Evolutionary conservation across 345 rosid species (phyloP), one percentile per base, ranked within the genome.

Genomic region (Schrenkiella parvula): DNA sequence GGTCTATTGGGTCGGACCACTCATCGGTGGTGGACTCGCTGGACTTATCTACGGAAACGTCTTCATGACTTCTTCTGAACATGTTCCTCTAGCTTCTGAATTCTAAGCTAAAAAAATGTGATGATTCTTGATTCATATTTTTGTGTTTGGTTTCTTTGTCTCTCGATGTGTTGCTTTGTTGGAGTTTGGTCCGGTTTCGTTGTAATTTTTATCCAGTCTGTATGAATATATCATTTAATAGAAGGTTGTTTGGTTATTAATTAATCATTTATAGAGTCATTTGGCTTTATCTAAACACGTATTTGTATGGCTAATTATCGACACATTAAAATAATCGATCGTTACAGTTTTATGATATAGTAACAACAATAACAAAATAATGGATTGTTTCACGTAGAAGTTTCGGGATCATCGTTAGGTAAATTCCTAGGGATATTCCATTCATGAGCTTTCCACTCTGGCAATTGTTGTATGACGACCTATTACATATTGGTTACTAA

Each of bases 1-100:
- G 97, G 86, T 90, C 78, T 90, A 93, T 73, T 93, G 97, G 98
- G 96, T 83, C 5, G 96, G 97, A 4, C 97, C 97, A 32, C 92
- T 93, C 10, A 8, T 89, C 18, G 98, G 97, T 0, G 98, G 98
- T 67, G 98, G 96, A 11, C 80, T 90, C 9, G 97, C 98, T 13
- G 96, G 96, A 5, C 80, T 85, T 42, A 19, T 89, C 78, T 90
- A 93, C 54, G 86, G 84, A 28, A 85, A 89, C 73, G 79, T 90
- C 64, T 89, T 80, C 81, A 87, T 90, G 41, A 25, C 42, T 75
- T 35, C 66, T n/a, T 61, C 80, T 3, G 90, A 83, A 34, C 92
- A 93, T 71, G 74, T 62, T 4, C 88, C 96, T 3, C 79, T 75
- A 3, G 61, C 21, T 35, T 76, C 68, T 67, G 80, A 76, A 8